Evolutionary conservation across 139 green algal genomes (phyloP), one percentile per base, ranked within the genome.

Genomic region (Chlamydomonas eustigma): DNA sequence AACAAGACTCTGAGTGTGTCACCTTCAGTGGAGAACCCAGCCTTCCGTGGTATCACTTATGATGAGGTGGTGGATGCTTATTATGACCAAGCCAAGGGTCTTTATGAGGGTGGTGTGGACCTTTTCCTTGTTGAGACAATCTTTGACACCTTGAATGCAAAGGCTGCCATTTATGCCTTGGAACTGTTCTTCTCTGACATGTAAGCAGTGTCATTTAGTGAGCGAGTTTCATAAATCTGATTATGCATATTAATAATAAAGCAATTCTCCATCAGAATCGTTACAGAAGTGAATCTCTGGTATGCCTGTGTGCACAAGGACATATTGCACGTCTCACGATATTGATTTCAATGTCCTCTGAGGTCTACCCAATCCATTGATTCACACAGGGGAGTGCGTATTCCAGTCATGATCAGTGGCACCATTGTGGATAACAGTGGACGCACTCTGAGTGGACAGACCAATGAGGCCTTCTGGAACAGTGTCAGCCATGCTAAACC

Each of bases 391-490:
- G 85, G 89, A 37, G 79, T 92, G 38, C 86, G 92, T 51, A 87
- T 98, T 39, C 95, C 95, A 0, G 92, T 99, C 36, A 93, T 99
- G 75, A 88, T 98, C 78, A 95, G 88, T 79, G 95, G 95, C 79
- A 99, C 95, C 71, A 99, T 99, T 67, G 91, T 96, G 36, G 94
- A 98, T 88, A 94, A 94, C 78, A 94, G 85, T 65, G 95, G 95
- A 0, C 91, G 95, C 81, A 99, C 95, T 33, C 87, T 99, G 80
- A 94, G 86, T 63, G 95, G 95, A 4, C 95, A 99, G 90, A 98
- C 95, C 77, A 98, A 97, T 80, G 95, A 99, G 90, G 94, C 95
- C 1, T 99, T 99, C 88, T 98, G 94, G 95, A 95, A 96, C 90
- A 95, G 87, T 78, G 76, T 98, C 34, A 82, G 58, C 67, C 95